Conservation (phyloP, 2,329 filamentous ascomycete species). For the Scleromitrula shiraiana region DNA sequence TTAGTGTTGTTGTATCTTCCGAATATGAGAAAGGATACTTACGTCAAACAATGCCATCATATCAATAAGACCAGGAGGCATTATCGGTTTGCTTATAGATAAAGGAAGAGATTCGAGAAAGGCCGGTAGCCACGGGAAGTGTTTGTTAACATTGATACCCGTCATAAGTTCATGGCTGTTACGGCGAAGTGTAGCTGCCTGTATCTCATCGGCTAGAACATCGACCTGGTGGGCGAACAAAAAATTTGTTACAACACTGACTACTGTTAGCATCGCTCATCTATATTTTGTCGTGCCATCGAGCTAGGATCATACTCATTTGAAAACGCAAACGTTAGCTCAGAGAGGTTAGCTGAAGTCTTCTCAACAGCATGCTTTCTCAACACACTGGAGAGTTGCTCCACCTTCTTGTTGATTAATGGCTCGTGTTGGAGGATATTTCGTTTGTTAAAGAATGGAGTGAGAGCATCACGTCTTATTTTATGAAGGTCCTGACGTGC, state of each 20-base stretch:
- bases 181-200: conserved; percentile 5
- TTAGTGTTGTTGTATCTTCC: no score
- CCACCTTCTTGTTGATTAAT: conserved; percentile 16
- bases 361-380: background rate
- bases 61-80: conserved; percentile 14
- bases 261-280: background rate
- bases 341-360: background rate
- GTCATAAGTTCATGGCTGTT: conserved; percentile 9
- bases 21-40: no score
- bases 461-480: conserved; percentile 13
- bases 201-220: conserved; percentile 8
- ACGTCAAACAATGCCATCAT: conserved; percentile 12
- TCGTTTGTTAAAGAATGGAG: conserved; percentile 16
- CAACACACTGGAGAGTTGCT: conserved; percentile 1
- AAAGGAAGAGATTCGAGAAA: conserved; percentile 12
- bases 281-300: no score
- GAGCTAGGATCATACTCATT: background rate
- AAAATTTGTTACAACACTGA: conserved; percentile 9
- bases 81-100: conserved; percentile 12
- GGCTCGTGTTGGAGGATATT: conserved; percentile 14
- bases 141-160: conserved; percentile 11
- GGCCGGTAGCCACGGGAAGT: conserved; percentile 7
- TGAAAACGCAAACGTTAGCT: background rate
- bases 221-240: conserved; percentile 10
- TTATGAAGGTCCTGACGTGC: conserved; percentile 15